Base-by-base conservation (phyloP, 116 monocot genomes). In the Trichopus zeylanicus region DNA sequence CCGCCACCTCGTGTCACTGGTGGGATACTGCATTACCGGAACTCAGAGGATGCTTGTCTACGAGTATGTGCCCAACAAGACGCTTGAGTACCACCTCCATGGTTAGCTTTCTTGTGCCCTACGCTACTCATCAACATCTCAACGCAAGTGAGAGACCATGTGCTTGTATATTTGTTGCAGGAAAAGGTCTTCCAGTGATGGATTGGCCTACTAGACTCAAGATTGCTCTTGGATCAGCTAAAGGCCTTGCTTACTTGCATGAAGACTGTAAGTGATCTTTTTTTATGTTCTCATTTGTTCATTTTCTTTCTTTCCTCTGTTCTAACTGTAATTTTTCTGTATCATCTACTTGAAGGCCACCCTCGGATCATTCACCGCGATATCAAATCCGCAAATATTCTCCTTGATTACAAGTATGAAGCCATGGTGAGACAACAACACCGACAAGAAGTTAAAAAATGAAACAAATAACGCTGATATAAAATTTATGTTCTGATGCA, bases 331-430 rank as follows among this genome's bases (percentile, higher is more conserved):
- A 29, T 29, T 55, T 35, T 15, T 66, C 51, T 16, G 12, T 24
- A 22, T 56, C 11, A 6, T 61, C 18, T 30, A 61, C 11, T 33
- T 25, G 53, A 70, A 93, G 93, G 93, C 38, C 93, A 83, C 53
- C 93, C 89, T 26, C 70, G 66, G 28, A 93, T 93, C 39, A 78
- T 93, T 47, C 93, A 93, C 53, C 86, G 93, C 20, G 93, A 93
- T 67, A 89, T 93, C 68, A 93, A 93, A 58, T 61, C 93, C 33
- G 85, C 93, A 20, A 93, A 93, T 55, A 93, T 93, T 56, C 85
- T 93, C n/a, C 60, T 93, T 13, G 89, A 93, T 73, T 55, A 75
- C 49, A 80, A 80, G 55, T 93, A 80, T 62, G 89, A 93, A 65
- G 89, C 89, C 37, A 82, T 86, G 89, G 93, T 88, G 61, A 46